Conservation (phyloP, 2,329 filamentous ascomycete genomes). For the Ophiostoma novo-ulmi region DNA sequence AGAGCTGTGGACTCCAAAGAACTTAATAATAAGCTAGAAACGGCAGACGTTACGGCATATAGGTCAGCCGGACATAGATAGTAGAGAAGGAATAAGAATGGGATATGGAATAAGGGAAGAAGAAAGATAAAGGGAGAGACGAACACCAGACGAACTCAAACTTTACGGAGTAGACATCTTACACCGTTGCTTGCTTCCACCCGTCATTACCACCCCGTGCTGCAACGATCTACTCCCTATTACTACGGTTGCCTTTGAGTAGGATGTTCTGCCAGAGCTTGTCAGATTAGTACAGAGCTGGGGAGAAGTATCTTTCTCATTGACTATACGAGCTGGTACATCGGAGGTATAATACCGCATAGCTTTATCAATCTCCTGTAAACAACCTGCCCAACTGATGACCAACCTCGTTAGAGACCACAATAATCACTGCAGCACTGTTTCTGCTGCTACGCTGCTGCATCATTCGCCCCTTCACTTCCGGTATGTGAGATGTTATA, state of each 20-base stretch:
- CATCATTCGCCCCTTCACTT: slow-evolving; percentile 1
- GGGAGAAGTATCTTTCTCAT: background rate
- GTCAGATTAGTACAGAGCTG: background rate
- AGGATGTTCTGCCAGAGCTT: background rate
- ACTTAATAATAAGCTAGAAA: background rate
- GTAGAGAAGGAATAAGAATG: too few relatives aligned
- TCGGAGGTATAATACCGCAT: background rate
- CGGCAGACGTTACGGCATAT: background rate
- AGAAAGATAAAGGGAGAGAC: background rate
- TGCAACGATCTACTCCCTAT: background rate
- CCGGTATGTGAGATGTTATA: background rate
- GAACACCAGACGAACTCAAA: background rate
- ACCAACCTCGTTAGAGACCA: background rate
- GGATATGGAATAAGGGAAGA: background rate
- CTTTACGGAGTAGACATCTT: background rate
- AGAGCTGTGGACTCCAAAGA: background rate
- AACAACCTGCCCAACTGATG: background rate
- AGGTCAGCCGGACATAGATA: background rate
- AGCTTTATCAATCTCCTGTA: background rate
- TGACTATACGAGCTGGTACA: background rate
- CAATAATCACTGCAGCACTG: background rate
- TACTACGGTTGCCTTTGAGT: background rate
- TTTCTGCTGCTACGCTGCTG: background rate
- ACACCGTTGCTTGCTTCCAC: background rate
- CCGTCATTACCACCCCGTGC: background rate